phyloP scores from a whole-genome alignment of 2,329 filamentous ascomycete species.

The Paraphoma sp. region DNA sequence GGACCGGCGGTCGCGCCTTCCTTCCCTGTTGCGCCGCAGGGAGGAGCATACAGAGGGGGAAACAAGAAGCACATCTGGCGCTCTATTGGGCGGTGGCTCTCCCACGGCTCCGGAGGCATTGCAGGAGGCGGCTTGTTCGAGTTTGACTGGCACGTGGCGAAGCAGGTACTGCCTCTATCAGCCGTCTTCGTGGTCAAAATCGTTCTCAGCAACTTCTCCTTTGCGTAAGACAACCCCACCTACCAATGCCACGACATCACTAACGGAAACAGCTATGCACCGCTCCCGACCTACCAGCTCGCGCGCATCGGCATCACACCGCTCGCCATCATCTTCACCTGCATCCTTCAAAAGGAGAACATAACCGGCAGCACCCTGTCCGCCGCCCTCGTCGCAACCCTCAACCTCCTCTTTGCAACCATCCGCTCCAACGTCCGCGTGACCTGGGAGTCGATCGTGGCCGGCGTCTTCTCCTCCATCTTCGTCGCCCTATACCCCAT shows the following conservation, averaged over 20 bases:
- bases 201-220: conserved; percentile 61
- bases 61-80: conserved; percentile 28
- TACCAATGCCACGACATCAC: not conserved
- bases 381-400: conserved; percentile 57
- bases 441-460: conserved; percentile 59
- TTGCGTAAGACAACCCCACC: conserved; percentile 49
- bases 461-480: conserved; percentile 59
- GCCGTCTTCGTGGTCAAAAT: conserved; percentile 59
- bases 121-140: conserved; percentile 62
- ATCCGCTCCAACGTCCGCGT: conserved; percentile 55
- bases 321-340: conserved; percentile 57
- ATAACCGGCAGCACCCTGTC: conserved; percentile 58
- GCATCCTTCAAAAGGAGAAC: conserved; percentile 54
- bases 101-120: conserved; percentile 55
- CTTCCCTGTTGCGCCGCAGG: conserved; percentile 40
- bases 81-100: conserved; percentile 46
- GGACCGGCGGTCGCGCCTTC: conserved; percentile 55
- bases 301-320: conserved; percentile 60
- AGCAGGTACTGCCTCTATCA: conserved; percentile 57
- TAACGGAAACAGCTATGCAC: conserved; percentile 53
- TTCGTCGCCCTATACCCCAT: conserved; percentile 62
- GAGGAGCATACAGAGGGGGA: conserved; percentile 34
- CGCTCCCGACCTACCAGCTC: conserved; percentile 60
- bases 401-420: conserved; percentile 59
- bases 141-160: conserved; percentile 56